Conservation (phyloP, 129 eudicot genomes). For the Pulicaria dysenterica region DNA sequence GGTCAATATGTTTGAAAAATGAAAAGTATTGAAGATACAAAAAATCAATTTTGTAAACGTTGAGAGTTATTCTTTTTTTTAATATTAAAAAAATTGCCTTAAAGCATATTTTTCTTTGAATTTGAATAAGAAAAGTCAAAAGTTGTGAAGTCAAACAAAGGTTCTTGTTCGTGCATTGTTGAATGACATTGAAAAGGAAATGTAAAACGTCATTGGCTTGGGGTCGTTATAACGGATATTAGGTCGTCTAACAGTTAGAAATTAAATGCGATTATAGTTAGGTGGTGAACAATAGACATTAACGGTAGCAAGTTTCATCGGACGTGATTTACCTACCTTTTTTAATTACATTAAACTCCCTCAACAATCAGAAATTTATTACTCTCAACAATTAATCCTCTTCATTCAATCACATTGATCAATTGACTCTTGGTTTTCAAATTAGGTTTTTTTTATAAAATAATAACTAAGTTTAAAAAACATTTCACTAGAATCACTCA, state of each 20-base stretch:
- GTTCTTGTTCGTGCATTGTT: background rate
- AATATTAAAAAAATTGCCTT: background rate
- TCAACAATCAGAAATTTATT: background rate
- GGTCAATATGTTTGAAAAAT: background rate
- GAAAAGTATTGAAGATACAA: background rate
- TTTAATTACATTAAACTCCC: constrained; percentile 11
- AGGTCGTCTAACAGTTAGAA: constrained; percentile 22
- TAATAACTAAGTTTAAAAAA: no score
- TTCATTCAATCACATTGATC: background rate
- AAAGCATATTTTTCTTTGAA: background rate
- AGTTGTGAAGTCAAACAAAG: background rate
- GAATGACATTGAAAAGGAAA: background rate
- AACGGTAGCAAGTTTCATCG: constrained; percentile 14
- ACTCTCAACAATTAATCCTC: background rate
- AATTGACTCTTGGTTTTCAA: background rate
- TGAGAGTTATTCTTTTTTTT: background rate
- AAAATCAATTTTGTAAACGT: background rate
- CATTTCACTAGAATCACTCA: no score
- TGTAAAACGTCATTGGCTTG: background rate
- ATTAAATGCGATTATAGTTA: constrained; percentile 18
- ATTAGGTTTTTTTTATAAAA: background rate
- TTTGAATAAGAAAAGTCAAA: background rate
- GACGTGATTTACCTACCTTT: constrained; percentile 23
- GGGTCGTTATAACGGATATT: background rate
- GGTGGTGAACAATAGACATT: constrained; percentile 28